Evolutionary conservation across 345 rosid genomes (phyloP).

Genomic region (Diplotaxis tenuifolia): DNA sequence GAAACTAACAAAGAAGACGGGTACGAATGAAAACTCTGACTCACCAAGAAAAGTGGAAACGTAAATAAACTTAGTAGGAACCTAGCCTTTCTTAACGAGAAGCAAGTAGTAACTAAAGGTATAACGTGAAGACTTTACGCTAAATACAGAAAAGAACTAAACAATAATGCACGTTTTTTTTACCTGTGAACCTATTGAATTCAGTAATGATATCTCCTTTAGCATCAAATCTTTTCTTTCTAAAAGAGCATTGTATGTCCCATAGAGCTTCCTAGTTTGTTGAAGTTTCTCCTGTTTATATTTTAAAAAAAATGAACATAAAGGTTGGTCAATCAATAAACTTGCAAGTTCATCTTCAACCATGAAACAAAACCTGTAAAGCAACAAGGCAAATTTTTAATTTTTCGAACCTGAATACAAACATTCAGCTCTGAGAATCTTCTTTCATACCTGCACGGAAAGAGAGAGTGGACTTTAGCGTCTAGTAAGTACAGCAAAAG

Average conservation of each 20-base stretch:
- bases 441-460: slow-evolving; percentile 65
- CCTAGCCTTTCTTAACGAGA: not conserved
- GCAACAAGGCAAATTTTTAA: slow-evolving; percentile 14
- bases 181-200: slow-evolving; percentile 83
- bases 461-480: slow-evolving; percentile 10
- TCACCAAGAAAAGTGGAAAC: slow-evolving; percentile 9
- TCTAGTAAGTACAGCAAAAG: not conserved
- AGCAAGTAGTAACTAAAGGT: not conserved
- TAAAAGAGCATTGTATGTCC: slow-evolving; percentile 77
- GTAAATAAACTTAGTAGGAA: not conserved
- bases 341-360: not conserved
- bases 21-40: not conserved
- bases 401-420: slow-evolving; percentile 65
- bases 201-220: slow-evolving; percentile 76
- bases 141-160: slow-evolving; percentile 3
- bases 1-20: slow-evolving; percentile 45
- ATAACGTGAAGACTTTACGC: not conserved
- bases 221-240: slow-evolving; percentile 85
- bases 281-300: slow-evolving; percentile 59
- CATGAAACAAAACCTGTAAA: not conserved
- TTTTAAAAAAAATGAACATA: slow-evolving; percentile 23
- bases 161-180: slow-evolving; percentile 15
- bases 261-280: slow-evolving; percentile 75
- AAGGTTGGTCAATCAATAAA: slow-evolving; percentile 4
- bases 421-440: slow-evolving; percentile 71